These are phyloP conservation scores for Teunomyces cretensis DNA, from an alignment of 805 yeast genomes.

Conservation along the genomic window DNA sequence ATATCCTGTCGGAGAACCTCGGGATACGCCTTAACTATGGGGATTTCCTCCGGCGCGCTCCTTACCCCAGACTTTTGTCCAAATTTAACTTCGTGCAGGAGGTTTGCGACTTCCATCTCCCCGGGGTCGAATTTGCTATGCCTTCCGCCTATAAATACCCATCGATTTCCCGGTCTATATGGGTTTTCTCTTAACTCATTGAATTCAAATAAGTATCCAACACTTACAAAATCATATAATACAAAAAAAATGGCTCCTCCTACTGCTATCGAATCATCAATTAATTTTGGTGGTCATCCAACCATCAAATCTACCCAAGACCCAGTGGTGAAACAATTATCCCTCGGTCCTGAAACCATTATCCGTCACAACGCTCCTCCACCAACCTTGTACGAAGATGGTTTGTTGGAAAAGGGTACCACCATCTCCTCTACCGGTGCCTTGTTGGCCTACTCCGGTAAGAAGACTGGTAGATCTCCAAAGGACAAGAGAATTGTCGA, in stretches of 20 bases:
- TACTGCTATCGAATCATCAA: conserved; percentile 44
- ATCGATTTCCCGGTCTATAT: conserved; percentile 6
- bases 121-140: conserved; percentile 9
- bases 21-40: conserved; percentile 8
- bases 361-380: conserved; percentile 92
- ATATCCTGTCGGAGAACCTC: conserved; percentile 7
- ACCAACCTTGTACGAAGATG: conserved; percentile 93
- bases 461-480: conserved; percentile 97
- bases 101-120: conserved; percentile 3
- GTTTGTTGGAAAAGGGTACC: conserved; percentile 83
- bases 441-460: conserved; percentile 91
- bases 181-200: neutral
- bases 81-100: conserved; percentile 1
- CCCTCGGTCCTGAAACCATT: conserved; percentile 57
- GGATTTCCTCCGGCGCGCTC: conserved; percentile 12
- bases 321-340: conserved; percentile 41
- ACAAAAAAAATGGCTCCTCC: conserved; percentile 42
- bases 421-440: conserved; percentile 93
- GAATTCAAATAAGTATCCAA: neutral
- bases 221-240: neutral
- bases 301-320: conserved; percentile 39
- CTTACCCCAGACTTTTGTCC: conserved; percentile 23
- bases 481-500: conserved; percentile 97
- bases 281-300: conserved; percentile 41
- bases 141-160: conserved; percentile 7